Evolutionary conservation across 257 asterid genomes (phyloP), one percentile per base, ranked within the genome.

Genomic region (Gentiana dahurica): DNA sequence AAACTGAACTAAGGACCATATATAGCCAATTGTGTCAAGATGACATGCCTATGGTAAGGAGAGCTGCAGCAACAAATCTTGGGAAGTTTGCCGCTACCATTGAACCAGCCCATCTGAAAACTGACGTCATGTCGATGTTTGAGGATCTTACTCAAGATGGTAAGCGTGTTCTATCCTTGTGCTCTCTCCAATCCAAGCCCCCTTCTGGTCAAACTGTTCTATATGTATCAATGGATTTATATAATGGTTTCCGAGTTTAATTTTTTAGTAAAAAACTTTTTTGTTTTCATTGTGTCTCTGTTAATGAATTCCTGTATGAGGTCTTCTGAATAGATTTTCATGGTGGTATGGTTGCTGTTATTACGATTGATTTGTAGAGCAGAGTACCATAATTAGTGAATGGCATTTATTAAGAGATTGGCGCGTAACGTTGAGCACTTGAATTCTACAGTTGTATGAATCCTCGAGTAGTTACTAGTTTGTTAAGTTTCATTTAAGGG

Each of bases 141-240:
- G 84, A 80, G 71, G 83, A 85, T 74, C 83, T 86, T 50, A 81
- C 81, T 3, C 87, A 86, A 59, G 93, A 83, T 66, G 95, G 89
- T 83, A 78, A 61, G 15, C 24, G 49, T 34, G 53, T 43, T 34
- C 6, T 54, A 11, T 13, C 24, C 33, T 10, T 46, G 24, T 54
- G 36, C 45, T 34, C 48, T 44, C 4, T 24, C 24, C 35, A 13
- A 15, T 24, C 24, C 24, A 24, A 24, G 24, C 1, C 24, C 24
- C 24, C 24, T 24, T 24, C 24, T 24, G 24, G 24, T 24, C 24
- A 24, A 24, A 24, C 24, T 24, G 24, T 32, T 11, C 49, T 11
- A 11, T 38, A 24, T 15, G 15, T 60, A 7, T 1, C 13, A 49
- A 7, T 35, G 34, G 24, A 12, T 0, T 39, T 24, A 10, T 12